phyloP scores from a whole-genome alignment of 768 basidiomycete genomes.

The Phlebiopsis flavidoalba region DNA sequence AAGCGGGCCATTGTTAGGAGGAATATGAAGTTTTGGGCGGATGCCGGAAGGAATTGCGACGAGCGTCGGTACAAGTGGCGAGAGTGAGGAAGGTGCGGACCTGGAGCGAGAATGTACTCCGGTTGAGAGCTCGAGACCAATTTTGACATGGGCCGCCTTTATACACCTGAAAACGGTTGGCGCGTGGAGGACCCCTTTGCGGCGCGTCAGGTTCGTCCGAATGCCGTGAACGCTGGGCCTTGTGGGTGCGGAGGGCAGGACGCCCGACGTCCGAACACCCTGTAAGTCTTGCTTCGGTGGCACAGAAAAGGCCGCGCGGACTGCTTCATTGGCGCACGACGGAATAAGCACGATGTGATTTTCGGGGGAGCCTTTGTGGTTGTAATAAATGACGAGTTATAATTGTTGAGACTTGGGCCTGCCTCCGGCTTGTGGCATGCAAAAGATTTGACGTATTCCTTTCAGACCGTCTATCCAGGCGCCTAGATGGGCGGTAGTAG shows the following conservation, averaged over 20 bases:
- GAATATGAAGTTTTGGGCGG: constrained; percentile 10
- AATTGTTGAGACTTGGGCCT: background rate
- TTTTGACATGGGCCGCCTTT: constrained; percentile 13
- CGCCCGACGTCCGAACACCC: background rate
- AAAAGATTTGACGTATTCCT: constrained; percentile 6
- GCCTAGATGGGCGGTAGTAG: background rate
- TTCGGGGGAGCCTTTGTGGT: background rate
- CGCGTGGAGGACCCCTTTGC: background rate
- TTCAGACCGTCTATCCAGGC: background rate
- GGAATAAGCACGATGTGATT: background rate
- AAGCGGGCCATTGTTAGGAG: constrained; percentile 34
- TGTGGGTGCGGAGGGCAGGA: constrained; percentile 1
- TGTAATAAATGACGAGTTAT: background rate
- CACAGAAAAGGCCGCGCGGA: background rate
- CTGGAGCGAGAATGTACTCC: constrained; percentile 22
- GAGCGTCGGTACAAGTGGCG: constrained; percentile 14
- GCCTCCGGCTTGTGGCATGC: background rate
- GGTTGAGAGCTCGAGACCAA: constrained; percentile 9
- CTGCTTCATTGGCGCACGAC: background rate
- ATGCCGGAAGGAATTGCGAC: constrained; percentile 8
- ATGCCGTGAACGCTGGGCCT: background rate
- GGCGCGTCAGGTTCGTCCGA: background rate
- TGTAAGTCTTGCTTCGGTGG: background rate
- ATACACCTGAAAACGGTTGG: constrained; percentile 11
- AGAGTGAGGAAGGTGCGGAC: constrained; percentile 17